These are phyloP conservation scores for Paraglomus brasilianum DNA, from an alignment of 192 early-diverging fungal species.

Conservation along the genomic window DNA sequence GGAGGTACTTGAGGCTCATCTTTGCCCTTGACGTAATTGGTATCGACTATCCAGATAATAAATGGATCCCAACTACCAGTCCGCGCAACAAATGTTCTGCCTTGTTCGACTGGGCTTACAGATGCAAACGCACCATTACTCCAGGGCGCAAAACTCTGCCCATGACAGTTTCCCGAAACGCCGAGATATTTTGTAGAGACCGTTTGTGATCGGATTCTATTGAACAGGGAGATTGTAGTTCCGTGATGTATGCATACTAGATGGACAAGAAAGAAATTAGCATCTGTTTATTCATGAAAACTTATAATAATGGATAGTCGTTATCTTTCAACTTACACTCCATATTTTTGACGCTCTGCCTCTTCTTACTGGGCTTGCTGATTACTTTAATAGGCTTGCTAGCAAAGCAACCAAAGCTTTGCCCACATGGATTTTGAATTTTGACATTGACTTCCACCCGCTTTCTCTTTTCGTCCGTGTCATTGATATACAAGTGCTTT, in stretches of 20 bases:
- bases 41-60: conserved; percentile 80
- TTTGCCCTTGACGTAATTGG: conserved; percentile 48
- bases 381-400: conserved; percentile 86
- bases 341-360: conserved; percentile 81
- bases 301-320: neutral
- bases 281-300: conserved; percentile 1
- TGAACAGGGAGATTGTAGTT: conserved; percentile 82
- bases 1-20: conserved; percentile 49
- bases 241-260: conserved; percentile 86
- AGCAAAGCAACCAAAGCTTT: conserved; percentile 65
- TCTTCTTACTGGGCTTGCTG: conserved; percentile 90
- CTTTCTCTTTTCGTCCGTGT: conserved; percentile 82
- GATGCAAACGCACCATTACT: conserved; percentile 30
- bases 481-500: conserved; percentile 83
- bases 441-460: conserved; percentile 72
- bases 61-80: conserved; percentile 86
- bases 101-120: conserved; percentile 6
- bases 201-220: conserved; percentile 86
- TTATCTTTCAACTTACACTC: conserved; percentile 46
- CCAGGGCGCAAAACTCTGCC: conserved; percentile 41
- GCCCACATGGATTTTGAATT: conserved; percentile 62
- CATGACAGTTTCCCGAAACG: conserved; percentile 46
- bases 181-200: conserved; percentile 86
- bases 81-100: conserved; percentile 71
- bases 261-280: neutral